These are phyloP conservation scores for Sophora flavescens DNA, from an alignment of 306 rosid species.

Conservation along the genomic window DNA sequence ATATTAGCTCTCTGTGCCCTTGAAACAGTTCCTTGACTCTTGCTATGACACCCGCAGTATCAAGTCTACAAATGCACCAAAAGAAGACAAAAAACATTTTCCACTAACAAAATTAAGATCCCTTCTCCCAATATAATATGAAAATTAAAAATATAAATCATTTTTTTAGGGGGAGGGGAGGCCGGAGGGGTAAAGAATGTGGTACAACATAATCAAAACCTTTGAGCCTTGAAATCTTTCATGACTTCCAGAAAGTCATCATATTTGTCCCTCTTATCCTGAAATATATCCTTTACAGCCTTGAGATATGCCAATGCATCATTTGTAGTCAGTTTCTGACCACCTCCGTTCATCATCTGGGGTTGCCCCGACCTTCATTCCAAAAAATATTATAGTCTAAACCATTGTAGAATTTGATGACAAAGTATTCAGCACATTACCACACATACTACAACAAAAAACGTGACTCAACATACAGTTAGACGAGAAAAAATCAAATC, in stretches of 20 bases:
- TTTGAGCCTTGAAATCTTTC: slow-evolving; percentile 92
- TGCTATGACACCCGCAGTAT: slow-evolving; percentile 78
- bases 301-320: slow-evolving; percentile 86
- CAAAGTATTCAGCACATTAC: slow-evolving; percentile 41
- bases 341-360: slow-evolving; percentile 69
- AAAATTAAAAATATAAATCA: not conserved
- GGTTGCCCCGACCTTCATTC: slow-evolving; percentile 82
- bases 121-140: not conserved
- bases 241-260: slow-evolving; percentile 86
- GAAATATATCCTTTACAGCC: slow-evolving; percentile 88
- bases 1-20: slow-evolving; percentile 79
- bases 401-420: slow-evolving; percentile 18
- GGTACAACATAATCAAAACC: slow-evolving; percentile 52
- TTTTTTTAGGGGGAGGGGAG: not conserved
- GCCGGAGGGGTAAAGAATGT: not conserved
- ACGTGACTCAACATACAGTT: not conserved
- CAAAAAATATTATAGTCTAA: slow-evolving; percentile 25
- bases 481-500: not conserved
- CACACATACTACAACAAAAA: not conserved
- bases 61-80: slow-evolving; percentile 61
- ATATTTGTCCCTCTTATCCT: slow-evolving; percentile 75
- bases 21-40: slow-evolving; percentile 91
- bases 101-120: slow-evolving; percentile 13
- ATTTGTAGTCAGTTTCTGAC: slow-evolving; percentile 75
- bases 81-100: slow-evolving; percentile 45